These are phyloP conservation scores for Mesotaenium endlicherianum DNA, from an alignment of 139 green algal species.

Conservation along the genomic window DNA sequence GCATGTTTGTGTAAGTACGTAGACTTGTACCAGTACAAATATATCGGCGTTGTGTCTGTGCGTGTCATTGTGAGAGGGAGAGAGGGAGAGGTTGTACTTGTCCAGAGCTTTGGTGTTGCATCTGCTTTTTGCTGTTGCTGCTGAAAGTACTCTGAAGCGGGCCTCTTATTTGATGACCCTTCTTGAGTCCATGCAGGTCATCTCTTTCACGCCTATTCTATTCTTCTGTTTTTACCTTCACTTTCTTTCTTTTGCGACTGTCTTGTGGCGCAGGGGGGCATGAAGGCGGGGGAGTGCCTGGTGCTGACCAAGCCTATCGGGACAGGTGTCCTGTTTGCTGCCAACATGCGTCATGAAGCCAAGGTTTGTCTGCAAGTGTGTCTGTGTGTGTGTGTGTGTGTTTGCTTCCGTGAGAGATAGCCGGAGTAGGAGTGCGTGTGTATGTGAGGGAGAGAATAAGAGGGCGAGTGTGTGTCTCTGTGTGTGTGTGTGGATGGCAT, in stretches of 20 bases:
- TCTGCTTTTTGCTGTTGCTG: too few relatives aligned
- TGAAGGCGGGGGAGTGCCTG: conserved; percentile 68
- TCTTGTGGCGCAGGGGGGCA: conserved; percentile 52
- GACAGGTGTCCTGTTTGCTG: conserved; percentile 67
- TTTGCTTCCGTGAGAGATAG: not conserved
- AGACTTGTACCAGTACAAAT: too few relatives aligned
- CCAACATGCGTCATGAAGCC: conserved; percentile 67
- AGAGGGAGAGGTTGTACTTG: too few relatives aligned
- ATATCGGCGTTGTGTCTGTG: too few relatives aligned
- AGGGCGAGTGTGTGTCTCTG: not conserved
- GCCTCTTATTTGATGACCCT: too few relatives aligned
- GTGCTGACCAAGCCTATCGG: conserved; percentile 89
- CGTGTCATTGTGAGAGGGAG: too few relatives aligned
- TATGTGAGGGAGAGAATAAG: too few relatives aligned
- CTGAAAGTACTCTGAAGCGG: too few relatives aligned
- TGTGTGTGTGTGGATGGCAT: not conserved
- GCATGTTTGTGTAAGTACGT: too few relatives aligned
- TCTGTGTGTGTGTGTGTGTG: not conserved
- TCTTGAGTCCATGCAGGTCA: not conserved
- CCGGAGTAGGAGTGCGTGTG: not conserved
- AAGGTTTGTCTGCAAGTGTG: conserved; percentile 40
- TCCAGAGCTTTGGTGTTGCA: too few relatives aligned
- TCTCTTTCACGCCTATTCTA: not conserved
- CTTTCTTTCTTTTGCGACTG: too few relatives aligned
- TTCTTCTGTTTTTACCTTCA: too few relatives aligned